Evolutionary conservation across 495 filamentous ascomycete species (phyloP), one percentile per base, ranked within the genome.

Genomic region (Hypoxylon fuscum): DNA sequence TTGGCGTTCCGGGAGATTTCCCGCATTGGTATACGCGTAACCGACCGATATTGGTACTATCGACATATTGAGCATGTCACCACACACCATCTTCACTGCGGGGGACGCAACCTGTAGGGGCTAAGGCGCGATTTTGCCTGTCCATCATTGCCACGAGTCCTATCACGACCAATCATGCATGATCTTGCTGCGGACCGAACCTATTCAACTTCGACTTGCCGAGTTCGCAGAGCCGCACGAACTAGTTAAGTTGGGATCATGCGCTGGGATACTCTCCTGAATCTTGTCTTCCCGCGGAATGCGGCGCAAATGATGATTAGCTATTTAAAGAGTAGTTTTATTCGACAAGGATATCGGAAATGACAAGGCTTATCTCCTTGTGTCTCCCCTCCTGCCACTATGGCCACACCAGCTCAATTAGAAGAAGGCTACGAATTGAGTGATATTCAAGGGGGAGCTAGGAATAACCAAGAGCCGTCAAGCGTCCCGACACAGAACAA

Each of bases 351-450:
- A n/a, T n/a, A n/a, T n/a, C n/a, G n/a, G n/a, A n/a, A n/a, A n/a
- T n/a, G n/a, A n/a, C n/a, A n/a, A 11, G n/a, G 9, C 18, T 18
- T 17, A 46, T 47, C 14, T 20, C 8, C 3, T 43, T 9, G 20
- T 12, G 1, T 40, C 20, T 14, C 11, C 29, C 38, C 18, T 42
- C 20, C 22, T 14, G n/a, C 21, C 10, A 18, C 20, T 56, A 56
- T 56, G 53, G 42, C 53, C 27, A 47, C 53, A 11, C 53, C 53
- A 8, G 14, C 21, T 40, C 53, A 20, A n/a, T 34, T 56, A 20
- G 53, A 56, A 38, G 53, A 47, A 18, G 53, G 53, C 20, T 21
- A 47, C 32, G 42, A 40, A 21, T 46, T 56, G 53, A 12, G 25
- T 14, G 14, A 5, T 1, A 46, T 21, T 10, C 22, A 42, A 18